Conservation (phyloP, 1,284 basidiomycete genomes). For the Cryptococcus sp. region DNA sequence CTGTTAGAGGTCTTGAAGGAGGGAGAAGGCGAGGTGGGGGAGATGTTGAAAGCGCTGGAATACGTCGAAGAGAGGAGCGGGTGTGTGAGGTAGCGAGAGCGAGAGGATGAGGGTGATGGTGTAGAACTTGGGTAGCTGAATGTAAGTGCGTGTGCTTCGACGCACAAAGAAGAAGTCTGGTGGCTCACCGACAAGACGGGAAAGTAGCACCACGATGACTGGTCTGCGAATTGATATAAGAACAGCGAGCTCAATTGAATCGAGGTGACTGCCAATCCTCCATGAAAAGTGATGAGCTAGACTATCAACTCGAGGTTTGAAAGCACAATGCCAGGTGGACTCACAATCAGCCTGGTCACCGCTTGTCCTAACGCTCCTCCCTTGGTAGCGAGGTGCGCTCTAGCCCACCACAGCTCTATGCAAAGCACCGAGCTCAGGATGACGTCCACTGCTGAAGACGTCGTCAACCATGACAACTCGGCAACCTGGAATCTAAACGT, state of each 20-base stretch:
- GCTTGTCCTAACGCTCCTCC: constrained; percentile 8
- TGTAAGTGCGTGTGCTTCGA: background rate
- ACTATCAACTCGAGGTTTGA: background rate
- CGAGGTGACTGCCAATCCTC: constrained; percentile 20
- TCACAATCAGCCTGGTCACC: background rate
- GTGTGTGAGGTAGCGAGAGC: constrained; percentile 23
- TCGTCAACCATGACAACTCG: constrained; percentile 16
- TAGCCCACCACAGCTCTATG: constrained; percentile 27
- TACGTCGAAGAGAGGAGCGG: constrained; percentile 82
- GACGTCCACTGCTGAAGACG: constrained; percentile 17
- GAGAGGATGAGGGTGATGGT: constrained; percentile 29
- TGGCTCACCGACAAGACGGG: constrained; percentile 22
- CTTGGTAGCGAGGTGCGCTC: constrained; percentile 15
- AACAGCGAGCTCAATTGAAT: constrained; percentile 17
- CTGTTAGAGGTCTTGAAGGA: constrained; percentile 64
- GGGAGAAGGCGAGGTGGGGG: constrained; percentile 65
- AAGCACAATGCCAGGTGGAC: background rate
- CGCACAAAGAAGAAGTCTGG: background rate
- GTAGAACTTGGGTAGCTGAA: constrained; percentile 28
- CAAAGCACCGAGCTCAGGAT: constrained; percentile 16
- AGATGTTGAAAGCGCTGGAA: constrained; percentile 73
- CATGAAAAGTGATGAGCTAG: constrained; percentile 27
- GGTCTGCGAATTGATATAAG: constrained; percentile 10
- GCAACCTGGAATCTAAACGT: constrained; percentile 7
- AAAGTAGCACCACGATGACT: constrained; percentile 21